phyloP scores from a whole-genome alignment of 139 green algal species.

The Protoeuglena noctilucae region DNA sequence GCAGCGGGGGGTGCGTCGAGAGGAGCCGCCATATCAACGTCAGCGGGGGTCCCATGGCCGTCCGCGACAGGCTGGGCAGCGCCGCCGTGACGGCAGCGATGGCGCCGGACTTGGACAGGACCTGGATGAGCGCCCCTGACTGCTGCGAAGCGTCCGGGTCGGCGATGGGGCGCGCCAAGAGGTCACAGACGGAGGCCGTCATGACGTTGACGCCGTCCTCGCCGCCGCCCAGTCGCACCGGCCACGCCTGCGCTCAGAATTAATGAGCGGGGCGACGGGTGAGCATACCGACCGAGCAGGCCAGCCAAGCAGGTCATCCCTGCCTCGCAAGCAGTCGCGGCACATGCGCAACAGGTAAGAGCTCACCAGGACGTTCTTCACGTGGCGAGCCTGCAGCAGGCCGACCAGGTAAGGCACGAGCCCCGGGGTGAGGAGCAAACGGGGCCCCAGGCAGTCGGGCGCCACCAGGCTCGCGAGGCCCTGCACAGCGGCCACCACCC shows the following conservation, averaged over 20 bases:
- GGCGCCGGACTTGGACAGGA: background rate
- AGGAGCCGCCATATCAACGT: background rate
- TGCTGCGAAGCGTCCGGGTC: background rate
- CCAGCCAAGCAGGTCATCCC: background rate
- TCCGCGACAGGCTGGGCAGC: background rate
- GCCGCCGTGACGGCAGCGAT: background rate
- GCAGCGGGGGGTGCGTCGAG: no score
- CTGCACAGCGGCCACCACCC: background rate
- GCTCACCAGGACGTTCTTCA: background rate
- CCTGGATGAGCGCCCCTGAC: background rate
- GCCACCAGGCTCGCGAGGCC: background rate
- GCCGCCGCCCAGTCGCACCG: background rate
- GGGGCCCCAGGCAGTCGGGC: background rate
- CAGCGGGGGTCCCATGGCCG: background rate
- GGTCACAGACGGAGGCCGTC: constrained; percentile 4
- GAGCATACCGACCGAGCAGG: no score
- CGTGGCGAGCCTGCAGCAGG: constrained; percentile 29
- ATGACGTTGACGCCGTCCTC: constrained; percentile 8
- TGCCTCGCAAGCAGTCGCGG: constrained; percentile 8
- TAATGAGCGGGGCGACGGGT: no score
- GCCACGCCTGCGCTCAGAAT: constrained; percentile 8
- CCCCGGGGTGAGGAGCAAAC: constrained; percentile 16
- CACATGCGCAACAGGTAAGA: no score
- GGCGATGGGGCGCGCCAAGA: background rate
- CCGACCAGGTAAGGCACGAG: constrained; percentile 21